These are phyloP conservation scores for Sesbania bispinosa DNA, from an alignment of 306 rosid genomes.

Conservation along the genomic window DNA sequence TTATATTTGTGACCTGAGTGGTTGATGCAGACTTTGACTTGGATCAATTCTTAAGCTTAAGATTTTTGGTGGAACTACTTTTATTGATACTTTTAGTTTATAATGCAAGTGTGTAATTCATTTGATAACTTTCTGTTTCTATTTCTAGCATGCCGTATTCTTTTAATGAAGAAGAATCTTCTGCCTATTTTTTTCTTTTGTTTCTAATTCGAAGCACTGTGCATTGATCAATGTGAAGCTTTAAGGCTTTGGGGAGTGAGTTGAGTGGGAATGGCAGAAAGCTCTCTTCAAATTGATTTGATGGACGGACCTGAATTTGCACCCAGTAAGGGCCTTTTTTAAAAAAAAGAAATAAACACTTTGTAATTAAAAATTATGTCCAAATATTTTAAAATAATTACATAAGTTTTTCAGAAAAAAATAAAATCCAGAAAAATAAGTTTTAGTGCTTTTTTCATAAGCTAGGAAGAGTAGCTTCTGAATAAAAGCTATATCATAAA, in stretches of 20 bases:
- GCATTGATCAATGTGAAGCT: constrained; percentile 31
- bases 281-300: constrained; percentile 70
- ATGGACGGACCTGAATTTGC: constrained; percentile 58
- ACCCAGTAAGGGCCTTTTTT: constrained; percentile 27
- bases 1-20: not conserved
- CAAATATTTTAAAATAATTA: not conserved
- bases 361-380: not conserved
- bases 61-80: not conserved
- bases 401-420: not conserved
- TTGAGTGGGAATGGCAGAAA: constrained; percentile 84
- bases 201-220: constrained; percentile 37
- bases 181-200: constrained; percentile 19
- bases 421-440: not conserved
- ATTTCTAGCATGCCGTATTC: constrained; percentile 23
- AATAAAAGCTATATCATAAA: not conserved
- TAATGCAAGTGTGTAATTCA: not conserved
- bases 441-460: not conserved
- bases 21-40: not conserved
- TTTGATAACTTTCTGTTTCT: not conserved
- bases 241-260: constrained; percentile 26
- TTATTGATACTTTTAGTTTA: not conserved
- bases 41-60: too few relatives aligned
- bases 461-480: not conserved
- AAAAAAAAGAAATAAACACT: too few relatives aligned
- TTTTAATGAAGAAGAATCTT: not conserved